Evolutionary conservation across 768 basidiomycete species (phyloP).

Genomic region (Tulasnella calospora): DNA sequence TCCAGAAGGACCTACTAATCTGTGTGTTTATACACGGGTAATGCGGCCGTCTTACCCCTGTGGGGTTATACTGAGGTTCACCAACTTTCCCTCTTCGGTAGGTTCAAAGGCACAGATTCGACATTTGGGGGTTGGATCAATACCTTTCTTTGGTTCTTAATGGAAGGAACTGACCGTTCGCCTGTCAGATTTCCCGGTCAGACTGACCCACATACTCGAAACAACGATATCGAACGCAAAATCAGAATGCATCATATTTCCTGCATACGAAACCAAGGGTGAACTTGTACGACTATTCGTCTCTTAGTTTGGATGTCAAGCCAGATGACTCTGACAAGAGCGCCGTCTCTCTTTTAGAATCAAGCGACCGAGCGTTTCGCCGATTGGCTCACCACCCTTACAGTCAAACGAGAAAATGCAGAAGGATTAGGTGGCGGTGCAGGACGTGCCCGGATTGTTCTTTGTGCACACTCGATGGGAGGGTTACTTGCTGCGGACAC

Average conservation of each 20-base stretch:
- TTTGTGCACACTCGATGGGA: constrained; percentile 96
- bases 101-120: constrained; percentile 59
- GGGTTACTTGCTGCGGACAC: constrained; percentile 85
- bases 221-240: constrained; percentile 53
- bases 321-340: no score
- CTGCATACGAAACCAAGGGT: constrained; percentile 90
- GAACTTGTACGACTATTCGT: constrained; percentile 56
- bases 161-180: constrained; percentile 35
- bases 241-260: constrained; percentile 78
- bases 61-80: constrained; percentile 1
- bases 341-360: constrained; percentile 43
- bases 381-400: constrained; percentile 87
- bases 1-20: constrained; percentile 48
- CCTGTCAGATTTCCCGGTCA: constrained; percentile 59
- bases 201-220: constrained; percentile 69
- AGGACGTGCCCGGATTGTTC: constrained; percentile 65
- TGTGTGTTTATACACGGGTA: constrained; percentile 79
- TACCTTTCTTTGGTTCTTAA: constrained; percentile 4
- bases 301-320: neutral
- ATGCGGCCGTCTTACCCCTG: constrained; percentile 32
- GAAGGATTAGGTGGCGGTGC: constrained; percentile 71
- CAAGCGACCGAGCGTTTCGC: constrained; percentile 80
- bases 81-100: constrained; percentile 30
- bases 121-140: constrained; percentile 52
- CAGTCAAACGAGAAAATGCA: constrained; percentile 77